A percentile compares a stretch with the other conserved stretches of the same genome.
Conservation (phyloP, 2,329 filamentous ascomycete genomes). For the Xylariaceae sp. region DNA sequence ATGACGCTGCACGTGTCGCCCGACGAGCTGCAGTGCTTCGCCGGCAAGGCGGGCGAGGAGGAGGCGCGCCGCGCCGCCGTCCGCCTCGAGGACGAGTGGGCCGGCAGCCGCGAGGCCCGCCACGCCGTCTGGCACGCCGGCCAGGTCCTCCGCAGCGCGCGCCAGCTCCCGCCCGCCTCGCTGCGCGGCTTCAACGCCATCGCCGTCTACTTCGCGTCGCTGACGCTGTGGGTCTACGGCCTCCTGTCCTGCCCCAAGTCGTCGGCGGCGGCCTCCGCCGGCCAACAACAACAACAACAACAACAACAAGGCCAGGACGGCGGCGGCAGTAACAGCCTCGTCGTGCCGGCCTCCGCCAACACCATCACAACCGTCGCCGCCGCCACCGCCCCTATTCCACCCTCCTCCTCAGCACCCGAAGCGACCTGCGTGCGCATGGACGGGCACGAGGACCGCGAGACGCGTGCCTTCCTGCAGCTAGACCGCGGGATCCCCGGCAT, state of each 20-base stretch:
- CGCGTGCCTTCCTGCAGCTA: constrained; percentile 17
- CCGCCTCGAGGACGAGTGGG: constrained; percentile 17
- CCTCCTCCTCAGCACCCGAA: too few relatives aligned
- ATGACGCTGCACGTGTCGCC: constrained; percentile 22
- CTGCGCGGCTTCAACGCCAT: constrained; percentile 21
- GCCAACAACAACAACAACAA: not conserved
- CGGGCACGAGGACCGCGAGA: constrained; percentile 18
- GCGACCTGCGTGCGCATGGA: constrained; percentile 15
- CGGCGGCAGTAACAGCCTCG: too few relatives aligned
- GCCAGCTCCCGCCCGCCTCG: constrained; percentile 16
- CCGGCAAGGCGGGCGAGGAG: constrained; percentile 23
- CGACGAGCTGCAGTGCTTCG: constrained; percentile 20
- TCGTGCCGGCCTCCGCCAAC: too few relatives aligned
- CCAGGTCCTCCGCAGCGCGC: constrained; percentile 17
- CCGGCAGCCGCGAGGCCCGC: constrained; percentile 15
- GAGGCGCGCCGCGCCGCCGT: constrained; percentile 16
- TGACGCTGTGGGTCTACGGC: constrained; percentile 22
- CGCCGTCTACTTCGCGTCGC: constrained; percentile 20
- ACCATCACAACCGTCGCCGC: not conserved
- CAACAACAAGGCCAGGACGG: too few relatives aligned
- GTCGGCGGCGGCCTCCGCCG: not conserved
- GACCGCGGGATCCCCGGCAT: constrained; percentile 13
- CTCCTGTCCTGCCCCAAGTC: constrained; percentile 11
- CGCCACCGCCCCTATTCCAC: too few relatives aligned
- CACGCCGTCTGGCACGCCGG: constrained; percentile 23